Base-by-base conservation (phyloP, 1,284 basidiomycete genomes). In the Malassezia equina region DNA sequence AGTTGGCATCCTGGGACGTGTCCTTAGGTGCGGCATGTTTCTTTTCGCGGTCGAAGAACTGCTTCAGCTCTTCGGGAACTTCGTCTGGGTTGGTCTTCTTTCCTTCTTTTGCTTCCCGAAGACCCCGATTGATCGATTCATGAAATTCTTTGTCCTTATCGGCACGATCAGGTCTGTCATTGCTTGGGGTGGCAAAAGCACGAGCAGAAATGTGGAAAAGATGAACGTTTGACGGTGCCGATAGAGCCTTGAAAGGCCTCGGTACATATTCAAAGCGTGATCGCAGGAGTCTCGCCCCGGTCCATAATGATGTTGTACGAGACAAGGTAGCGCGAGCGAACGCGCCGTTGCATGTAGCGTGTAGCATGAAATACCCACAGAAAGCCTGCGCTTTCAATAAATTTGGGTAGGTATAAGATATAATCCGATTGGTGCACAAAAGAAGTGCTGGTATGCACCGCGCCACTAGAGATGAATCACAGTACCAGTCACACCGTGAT, bases 1-100 rank as follows among this genome's bases (percentile, higher is more conserved):
- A 63, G 42, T 58, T 61, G 32, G 58, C 61, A 12, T 48, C 36
- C 5, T 63, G 52, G 21, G 43, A 28, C 8, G 21, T 42, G 4
- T 19, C 24, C n/a, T 28, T 24, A n/a, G 34, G 28, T 2, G 23
- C 57, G 2, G 47, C 53, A 39, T 62, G 55, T 23, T 59, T 52
- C 17, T 59, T 58, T 7, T 62, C 54, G 33, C 54, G 19, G 32
- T 33, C 17, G 28, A 69, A 69, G 48, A 69, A 69, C 24, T 64
- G 60, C 55, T 65, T 67, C 55, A 69, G 57, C 28, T 60, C 63
- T 31, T 66, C 59, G 11, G 66, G 66, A 1, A 69, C 53, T n/a
- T 51, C 47, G 15, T 59, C 58, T 43, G 51, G 31, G 13, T 42
- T 46, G n/a, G 58, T 34, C 32, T 27, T 15, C 24, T 64, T 62